Evolutionary conservation across 495 filamentous ascomycete genomes (phyloP), one percentile per base, ranked within the genome.

Genomic region (Lasiosphaeriaceae sp.): DNA sequence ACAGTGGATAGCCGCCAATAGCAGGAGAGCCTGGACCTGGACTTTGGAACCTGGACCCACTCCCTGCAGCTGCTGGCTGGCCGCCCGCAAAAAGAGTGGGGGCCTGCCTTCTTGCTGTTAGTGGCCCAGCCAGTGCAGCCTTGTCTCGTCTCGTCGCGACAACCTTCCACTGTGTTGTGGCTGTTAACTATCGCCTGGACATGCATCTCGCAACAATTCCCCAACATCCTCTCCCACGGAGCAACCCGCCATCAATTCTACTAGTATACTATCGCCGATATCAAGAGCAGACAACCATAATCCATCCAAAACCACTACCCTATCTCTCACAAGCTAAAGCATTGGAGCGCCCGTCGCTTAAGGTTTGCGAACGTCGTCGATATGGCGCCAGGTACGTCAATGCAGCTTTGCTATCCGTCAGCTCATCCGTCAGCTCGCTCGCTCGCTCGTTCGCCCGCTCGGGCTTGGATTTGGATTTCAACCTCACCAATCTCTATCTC

Each of bases 321-420:
- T 31, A 4, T 31, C 26, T 31, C 9, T 31, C 26, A 31, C 26
- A 31, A 31, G 26, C 26, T 31, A 31, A 9, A 4, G 26, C 26
- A 4, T 31, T 9, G 9, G 26, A 31, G 9, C 26, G 26, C 26
- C 2, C 12, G 46, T 26, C 24, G 21, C 46, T 24, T 24, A 5
- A 26, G 24, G 20, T 48, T 48, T 48, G 17, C 12, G 24, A 11
- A 21, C 16, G 26, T 55, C 51, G 22, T 39, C 46, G 54, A 14
- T 53, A 67, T 67, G 65, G 65, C 65, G 34, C 65, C 65, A 55
- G 62, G 65, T 67, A 67, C 16, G 65, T 65, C 46, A 26, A 41
- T 43, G 21, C 43, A 31, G 9, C 9, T 3, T 9, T 4, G 26
- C 26, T 31, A 31, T 9, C 26, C 26, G 26, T 31, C 26, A 9